A percentile compares a stretch with the other conserved stretches of the same genome.
These are phyloP conservation scores for Fereydounia khargensis DNA, from an alignment of 1,284 basidiomycete genomes.

Conservation along the genomic window DNA sequence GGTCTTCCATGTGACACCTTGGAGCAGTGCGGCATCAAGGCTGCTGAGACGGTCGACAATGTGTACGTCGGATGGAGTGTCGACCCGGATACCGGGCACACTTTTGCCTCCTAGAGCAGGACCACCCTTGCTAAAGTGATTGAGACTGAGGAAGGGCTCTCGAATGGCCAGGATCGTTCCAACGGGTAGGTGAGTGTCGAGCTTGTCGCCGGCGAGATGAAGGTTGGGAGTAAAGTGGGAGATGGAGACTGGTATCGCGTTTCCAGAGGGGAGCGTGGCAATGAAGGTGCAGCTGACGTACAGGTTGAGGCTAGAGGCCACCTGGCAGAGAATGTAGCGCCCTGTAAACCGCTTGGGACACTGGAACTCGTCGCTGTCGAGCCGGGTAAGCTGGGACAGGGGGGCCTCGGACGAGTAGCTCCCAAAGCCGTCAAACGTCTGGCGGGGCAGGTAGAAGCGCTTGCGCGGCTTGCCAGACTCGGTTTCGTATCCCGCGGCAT, in stretches of 20 bases:
- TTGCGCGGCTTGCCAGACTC: slow-evolving; percentile 15
- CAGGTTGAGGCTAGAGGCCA: slow-evolving; percentile 38
- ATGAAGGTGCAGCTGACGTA: slow-evolving; percentile 49
- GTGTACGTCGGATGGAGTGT: slow-evolving; percentile 51
- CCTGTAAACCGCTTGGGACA: slow-evolving; percentile 32
- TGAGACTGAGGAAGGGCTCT: slow-evolving; percentile 47
- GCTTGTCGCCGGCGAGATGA: slow-evolving; percentile 14
- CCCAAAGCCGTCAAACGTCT: slow-evolving; percentile 42
- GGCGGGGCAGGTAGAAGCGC: slow-evolving; percentile 34
- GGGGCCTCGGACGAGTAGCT: slow-evolving; percentile 33
- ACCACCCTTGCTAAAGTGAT: slow-evolving; percentile 45
- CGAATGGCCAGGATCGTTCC: slow-evolving; percentile 49
- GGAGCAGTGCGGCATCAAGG: slow-evolving; percentile 8
- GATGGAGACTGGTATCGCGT: slow-evolving; percentile 41
- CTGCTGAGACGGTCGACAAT: slow-evolving; percentile 22
- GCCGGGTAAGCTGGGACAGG: slow-evolving; percentile 17
- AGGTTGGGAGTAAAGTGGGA: slow-evolving; percentile 49
- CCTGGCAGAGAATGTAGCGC: slow-evolving; percentile 40
- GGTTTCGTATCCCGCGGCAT: slow-evolving; percentile 11
- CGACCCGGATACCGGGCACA: slow-evolving; percentile 42
- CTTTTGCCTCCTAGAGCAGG: slow-evolving; percentile 42
- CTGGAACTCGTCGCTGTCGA: slow-evolving; percentile 35
- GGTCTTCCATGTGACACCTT: slow-evolving; percentile 14
- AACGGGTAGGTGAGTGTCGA: slow-evolving; percentile 35
- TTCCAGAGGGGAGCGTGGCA: slow-evolving; percentile 31